A percentile compares a stretch with the other conserved stretches of the same genome.
Evolutionary conservation across 2,329 filamentous ascomycete species (phyloP).

Genomic region (Pseudogymnoascus sp.): DNA sequence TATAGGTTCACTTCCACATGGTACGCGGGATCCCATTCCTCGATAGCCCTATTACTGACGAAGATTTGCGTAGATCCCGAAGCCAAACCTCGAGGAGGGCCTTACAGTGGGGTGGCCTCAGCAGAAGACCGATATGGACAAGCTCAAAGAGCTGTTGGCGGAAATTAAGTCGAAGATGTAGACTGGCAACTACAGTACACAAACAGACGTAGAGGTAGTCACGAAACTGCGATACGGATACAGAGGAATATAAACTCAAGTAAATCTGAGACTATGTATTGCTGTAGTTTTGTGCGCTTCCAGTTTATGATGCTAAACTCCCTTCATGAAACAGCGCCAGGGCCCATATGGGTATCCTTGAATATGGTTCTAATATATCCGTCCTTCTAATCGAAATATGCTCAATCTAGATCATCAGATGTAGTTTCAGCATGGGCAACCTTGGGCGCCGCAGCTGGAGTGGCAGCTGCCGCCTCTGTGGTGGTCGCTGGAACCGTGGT

Average conservation of each 20-base stretch:
- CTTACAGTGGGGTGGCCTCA: conserved; percentile 75
- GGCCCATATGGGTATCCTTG: not conserved
- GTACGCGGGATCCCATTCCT: conserved; percentile 38
- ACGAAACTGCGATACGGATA: not conserved
- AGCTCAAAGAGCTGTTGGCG: conserved; percentile 70
- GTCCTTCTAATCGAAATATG: not conserved
- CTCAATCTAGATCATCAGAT: conserved; percentile 26
- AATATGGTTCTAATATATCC: conserved; percentile 8
- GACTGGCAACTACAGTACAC: conserved; percentile 13
- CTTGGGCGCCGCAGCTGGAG: conserved; percentile 12
- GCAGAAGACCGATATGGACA: conserved; percentile 69
- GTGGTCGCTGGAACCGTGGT: not conserved
- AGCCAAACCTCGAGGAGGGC: conserved; percentile 77
- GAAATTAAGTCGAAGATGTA: conserved; percentile 89
- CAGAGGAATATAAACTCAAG: not conserved
- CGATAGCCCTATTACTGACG: conserved; percentile 7
- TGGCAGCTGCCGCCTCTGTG: conserved; percentile 6
- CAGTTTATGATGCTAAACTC: not conserved
- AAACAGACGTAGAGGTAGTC: not conserved
- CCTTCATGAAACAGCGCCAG: not conserved
- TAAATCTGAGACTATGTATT: conserved; percentile 9
- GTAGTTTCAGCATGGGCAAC: conserved; percentile 20
- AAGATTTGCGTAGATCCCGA: conserved; percentile 68
- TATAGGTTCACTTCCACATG: conserved; percentile 87
- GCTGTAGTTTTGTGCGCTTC: conserved; percentile 12